A percentile compares a stretch with the other conserved stretches of the same genome.
Conservation (phyloP, 768 basidiomycete genomes). For the Scleroderma bovista region DNA sequence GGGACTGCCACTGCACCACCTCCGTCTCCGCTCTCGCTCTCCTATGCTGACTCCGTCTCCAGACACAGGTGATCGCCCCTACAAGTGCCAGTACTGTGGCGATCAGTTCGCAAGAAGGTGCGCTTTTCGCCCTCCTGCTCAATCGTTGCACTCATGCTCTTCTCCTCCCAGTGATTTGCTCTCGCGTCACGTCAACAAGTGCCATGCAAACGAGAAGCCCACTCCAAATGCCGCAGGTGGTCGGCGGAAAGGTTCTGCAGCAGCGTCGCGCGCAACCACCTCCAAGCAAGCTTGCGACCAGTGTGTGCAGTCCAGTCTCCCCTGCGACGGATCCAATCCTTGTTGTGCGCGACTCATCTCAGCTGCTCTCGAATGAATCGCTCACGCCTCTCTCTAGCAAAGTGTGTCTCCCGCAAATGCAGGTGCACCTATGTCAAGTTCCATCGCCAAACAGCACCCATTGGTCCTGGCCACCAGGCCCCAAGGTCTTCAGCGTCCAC, state of each 20-base stretch:
- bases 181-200: conserved; percentile 83
- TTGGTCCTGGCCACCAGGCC: conserved; percentile 61
- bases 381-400: conserved; percentile 48
- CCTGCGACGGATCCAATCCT: conserved; percentile 76
- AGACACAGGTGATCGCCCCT: conserved; percentile 89
- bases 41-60: conserved; percentile 9
- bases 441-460: conserved; percentile 75
- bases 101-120: conserved; percentile 88
- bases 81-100: conserved; percentile 83
- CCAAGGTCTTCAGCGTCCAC: conserved; percentile 32
- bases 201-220: conserved; percentile 73
- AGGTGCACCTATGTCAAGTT: conserved; percentile 81
- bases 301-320: conserved; percentile 68
- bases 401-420: conserved; percentile 65
- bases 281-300: conserved; percentile 85
- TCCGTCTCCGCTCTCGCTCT: conserved; percentile 7
- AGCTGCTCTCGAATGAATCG: too few relatives aligned
- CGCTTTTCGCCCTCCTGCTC: conserved; percentile 6
- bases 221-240: conserved; percentile 29
- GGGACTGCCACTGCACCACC: conserved; percentile 3
- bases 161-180: conserved; percentile 60
- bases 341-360: conserved; percentile 74
- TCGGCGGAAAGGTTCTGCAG: conserved; percentile 62
- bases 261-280: conserved; percentile 67
- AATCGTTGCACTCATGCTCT: not conserved